Percentiles rank a stretch among this genome's conserved stretches.
Conservation (phyloP, 2,329 filamentous ascomycete genomes). For the Ceratocystis huliohia region DNA sequence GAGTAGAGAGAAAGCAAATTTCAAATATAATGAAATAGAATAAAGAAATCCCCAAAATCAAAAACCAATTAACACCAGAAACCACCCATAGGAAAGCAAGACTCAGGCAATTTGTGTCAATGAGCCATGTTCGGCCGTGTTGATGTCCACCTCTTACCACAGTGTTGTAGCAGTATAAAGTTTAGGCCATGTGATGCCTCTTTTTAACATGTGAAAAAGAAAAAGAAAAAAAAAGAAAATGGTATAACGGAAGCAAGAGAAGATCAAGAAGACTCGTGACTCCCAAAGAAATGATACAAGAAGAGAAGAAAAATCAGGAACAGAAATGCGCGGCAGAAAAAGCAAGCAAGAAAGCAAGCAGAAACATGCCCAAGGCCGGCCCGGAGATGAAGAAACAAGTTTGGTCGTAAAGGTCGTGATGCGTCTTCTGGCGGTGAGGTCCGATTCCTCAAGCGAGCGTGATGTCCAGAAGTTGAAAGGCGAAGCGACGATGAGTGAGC, state of each 20-base stretch:
- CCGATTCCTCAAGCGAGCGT: not conserved
- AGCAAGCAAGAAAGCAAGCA: too few relatives aligned
- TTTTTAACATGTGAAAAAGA: not conserved
- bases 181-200: conserved; percentile 3
- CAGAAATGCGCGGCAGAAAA: conserved; percentile 23
- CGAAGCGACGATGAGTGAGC: not conserved
- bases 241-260: conserved; percentile 24
- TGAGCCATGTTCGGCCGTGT: not conserved
- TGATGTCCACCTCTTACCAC: not conserved
- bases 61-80: conserved; percentile 9
- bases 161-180: conserved; percentile 4
- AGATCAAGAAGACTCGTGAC: not conserved
- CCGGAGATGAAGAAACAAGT: conserved; percentile 23
- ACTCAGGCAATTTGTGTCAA: conserved; percentile 5
- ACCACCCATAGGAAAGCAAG: not conserved
- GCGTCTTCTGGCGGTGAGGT: conserved; percentile 10
- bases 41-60: conserved; percentile 1
- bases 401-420: conserved; percentile 21
- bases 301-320: conserved; percentile 24
- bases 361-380: not conserved
- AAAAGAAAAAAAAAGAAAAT: conserved; percentile 22
- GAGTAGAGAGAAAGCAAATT: not conserved
- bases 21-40: conserved; percentile 1
- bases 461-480: not conserved
- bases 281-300: conserved; percentile 23